phyloP scores from a whole-genome alignment of 257 asterid genomes.

The Oldenlandia corymbosa region DNA sequence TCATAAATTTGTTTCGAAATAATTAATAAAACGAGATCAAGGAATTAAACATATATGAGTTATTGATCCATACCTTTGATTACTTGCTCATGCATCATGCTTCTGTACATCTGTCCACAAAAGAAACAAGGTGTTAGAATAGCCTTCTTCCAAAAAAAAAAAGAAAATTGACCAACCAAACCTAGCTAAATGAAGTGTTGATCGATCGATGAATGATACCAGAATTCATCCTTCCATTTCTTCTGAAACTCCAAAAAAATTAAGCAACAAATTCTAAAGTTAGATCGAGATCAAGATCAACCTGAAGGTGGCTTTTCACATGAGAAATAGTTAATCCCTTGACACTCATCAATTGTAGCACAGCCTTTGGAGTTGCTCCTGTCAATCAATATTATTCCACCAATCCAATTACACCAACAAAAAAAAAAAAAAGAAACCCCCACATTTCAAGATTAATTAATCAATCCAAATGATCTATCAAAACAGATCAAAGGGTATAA shows the following conservation, averaged over 20 bases:
- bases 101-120: constrained; percentile 66
- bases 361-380: constrained; percentile 89
- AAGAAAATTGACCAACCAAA: neutral
- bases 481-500: no score
- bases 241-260: no score
- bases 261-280: no score
- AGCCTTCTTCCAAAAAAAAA: neutral
- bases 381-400: neutral
- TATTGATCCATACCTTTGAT: constrained; percentile 41
- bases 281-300: no score
- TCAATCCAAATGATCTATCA: no score
- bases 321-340: constrained; percentile 66
- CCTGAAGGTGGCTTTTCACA: constrained; percentile 88
- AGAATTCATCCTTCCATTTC: no score
- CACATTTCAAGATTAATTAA: constrained; percentile 4
- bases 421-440: no score
- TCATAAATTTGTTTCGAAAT: no score
- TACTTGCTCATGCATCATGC: constrained; percentile 58
- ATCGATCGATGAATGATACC: neutral
- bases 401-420: no score
- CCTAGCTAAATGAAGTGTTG: no score
- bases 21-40: no score
- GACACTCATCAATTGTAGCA: constrained; percentile 70
- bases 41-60: neutral
- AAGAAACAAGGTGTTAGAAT: neutral